A percentile compares a stretch with the other conserved stretches of the same genome.
phyloP scores from a whole-genome alignment of 768 basidiomycete species.

The Suillus variegatus region DNA sequence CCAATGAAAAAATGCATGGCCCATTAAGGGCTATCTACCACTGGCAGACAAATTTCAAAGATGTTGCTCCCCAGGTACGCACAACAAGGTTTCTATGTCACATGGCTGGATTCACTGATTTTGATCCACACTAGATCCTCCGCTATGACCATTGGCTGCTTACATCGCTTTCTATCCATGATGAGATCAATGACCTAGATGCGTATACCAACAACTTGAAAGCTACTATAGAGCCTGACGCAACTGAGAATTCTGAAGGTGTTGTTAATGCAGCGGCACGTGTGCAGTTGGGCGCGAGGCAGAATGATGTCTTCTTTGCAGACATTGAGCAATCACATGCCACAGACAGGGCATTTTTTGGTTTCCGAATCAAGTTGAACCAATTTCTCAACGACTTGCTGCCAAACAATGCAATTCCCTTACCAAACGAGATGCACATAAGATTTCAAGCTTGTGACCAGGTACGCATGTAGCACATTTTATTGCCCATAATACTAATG shows the following conservation, averaged over 20 bases:
- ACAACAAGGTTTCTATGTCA: not conserved
- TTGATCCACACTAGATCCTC: not conserved
- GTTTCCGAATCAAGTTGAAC: not conserved
- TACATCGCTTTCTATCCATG: not conserved
- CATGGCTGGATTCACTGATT: not conserved
- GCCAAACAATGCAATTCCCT: not conserved
- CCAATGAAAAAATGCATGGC: not conserved
- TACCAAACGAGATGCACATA: not conserved
- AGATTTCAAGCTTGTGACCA: not conserved
- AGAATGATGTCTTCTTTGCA: not conserved
- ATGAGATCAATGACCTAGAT: not conserved
- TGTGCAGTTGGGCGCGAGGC: not conserved
- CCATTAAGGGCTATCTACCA: not conserved
- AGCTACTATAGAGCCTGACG: not conserved
- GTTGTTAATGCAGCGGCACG: not conserved
- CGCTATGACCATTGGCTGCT: not conserved
- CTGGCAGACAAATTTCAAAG: not conserved
- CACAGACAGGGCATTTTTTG: not conserved
- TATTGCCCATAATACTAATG: no score
- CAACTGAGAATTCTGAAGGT: not conserved
- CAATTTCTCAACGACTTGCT: not conserved
- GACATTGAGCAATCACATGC: not conserved
- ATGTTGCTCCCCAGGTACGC: not conserved
- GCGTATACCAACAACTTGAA: not conserved
- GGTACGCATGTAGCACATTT: no score